Base-by-base conservation (phyloP, 176 grass and related monocot species). In the Cenchrus fungigraminus region DNA sequence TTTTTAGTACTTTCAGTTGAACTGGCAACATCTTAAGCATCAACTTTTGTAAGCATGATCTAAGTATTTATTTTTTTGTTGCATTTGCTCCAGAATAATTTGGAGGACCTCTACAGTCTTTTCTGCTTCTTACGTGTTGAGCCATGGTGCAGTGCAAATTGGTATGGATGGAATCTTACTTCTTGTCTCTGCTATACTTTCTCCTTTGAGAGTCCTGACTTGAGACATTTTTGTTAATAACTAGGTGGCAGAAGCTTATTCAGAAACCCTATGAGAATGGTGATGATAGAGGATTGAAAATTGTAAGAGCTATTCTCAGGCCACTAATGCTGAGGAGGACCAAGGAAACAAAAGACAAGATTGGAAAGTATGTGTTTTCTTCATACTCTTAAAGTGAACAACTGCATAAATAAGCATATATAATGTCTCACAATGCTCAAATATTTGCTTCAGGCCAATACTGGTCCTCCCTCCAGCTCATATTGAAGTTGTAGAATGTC, bases 81-180 rank as follows among this genome's bases (percentile, higher is more conserved):
- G 3, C 19, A 74, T 77, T 76, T 78, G 6, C 6, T 86, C 53
- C 85, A 98, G 95, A 98, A 98, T 86, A 91, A 81, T 86, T 87
- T 98, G 89, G 92, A 98, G 80, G 95, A 98, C 32, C 82, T 98
- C 44, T 98, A 93, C 79, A 95, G 95, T 87, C 95, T 98, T 60
- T 89, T 98, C 84, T 87, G 95, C 87, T 98, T 98, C 85, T 87
- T 98, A 62, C 92, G 85, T 74, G 92, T 95, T 3, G 85, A 98
- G 65, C 95, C 92, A 68, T 98, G 95, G 95, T 90, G 95, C 68
- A 93, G 90, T 65, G 68, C 84, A 76, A 84, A 45, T 51, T 98
- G 95, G 95, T 95, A 95, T 65, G 86, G 16, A 76, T 74, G 7
- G 12, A 57, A 37, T 78, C 57, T 53, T 40, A 40, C 54, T 87